phyloP scores from a whole-genome alignment of 2,329 filamentous ascomycete genomes.

The Pyricularia grisea region DNA sequence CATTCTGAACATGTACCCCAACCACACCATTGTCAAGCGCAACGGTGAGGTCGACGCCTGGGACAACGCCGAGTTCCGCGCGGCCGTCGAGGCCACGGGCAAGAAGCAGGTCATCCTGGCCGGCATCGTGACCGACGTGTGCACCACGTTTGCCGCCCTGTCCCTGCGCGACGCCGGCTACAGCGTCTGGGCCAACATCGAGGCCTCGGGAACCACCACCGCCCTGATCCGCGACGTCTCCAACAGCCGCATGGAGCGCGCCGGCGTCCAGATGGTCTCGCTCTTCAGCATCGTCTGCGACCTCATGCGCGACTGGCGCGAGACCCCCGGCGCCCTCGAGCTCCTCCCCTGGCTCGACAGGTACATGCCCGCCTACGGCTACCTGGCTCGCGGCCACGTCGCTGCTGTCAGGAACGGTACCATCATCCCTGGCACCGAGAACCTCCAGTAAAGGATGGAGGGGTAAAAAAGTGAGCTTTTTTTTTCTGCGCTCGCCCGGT shows the following conservation, averaged over 20 bases:
- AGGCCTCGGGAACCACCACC: conserved; percentile 59
- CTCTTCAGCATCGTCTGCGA: conserved; percentile 57
- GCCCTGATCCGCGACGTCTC: conserved; percentile 43
- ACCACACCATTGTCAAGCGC: conserved; percentile 55
- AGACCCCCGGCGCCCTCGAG: conserved; percentile 39
- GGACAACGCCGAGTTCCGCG: conserved; percentile 63
- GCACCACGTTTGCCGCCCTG: conserved; percentile 65
- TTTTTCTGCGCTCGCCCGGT: conserved; percentile 12
- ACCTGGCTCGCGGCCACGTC: conserved; percentile 51
- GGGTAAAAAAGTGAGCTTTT: no score
- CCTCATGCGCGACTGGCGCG: conserved; percentile 63
- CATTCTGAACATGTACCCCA: conserved; percentile 57
- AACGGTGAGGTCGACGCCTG: conserved; percentile 68
- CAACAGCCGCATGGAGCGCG: conserved; percentile 5
- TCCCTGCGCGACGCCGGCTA: conserved; percentile 63
- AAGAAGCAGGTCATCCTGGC: conserved; percentile 63
- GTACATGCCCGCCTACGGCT: conserved; percentile 57
- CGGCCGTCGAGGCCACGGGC: conserved; percentile 53
- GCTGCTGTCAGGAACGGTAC: conserved; percentile 52
- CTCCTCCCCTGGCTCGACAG: conserved; percentile 55
- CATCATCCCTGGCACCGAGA: conserved; percentile 34
- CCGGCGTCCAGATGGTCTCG: conserved; percentile 16
- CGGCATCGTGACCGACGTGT: conserved; percentile 68
- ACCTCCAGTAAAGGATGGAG: neutral
- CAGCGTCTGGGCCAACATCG: conserved; percentile 63